These are phyloP conservation scores for Raphanus hybrid DNA, from an alignment of 441 rosid species.

Conservation along the genomic window DNA sequence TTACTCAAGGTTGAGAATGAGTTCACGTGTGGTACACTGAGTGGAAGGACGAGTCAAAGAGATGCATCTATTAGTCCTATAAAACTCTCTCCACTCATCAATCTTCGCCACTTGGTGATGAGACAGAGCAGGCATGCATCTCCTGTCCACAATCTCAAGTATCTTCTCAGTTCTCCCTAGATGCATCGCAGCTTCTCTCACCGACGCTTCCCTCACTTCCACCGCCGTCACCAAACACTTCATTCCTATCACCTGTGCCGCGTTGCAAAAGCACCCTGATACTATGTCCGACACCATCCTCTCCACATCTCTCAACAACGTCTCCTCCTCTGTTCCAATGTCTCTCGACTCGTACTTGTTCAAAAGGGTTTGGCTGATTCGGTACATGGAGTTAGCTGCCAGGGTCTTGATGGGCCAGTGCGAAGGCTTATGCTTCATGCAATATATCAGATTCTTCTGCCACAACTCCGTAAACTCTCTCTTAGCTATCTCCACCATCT, in stretches of 20 bases:
- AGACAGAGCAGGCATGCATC: conserved; percentile 46
- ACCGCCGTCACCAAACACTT: conserved; percentile 62
- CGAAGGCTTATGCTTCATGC: conserved; percentile 51
- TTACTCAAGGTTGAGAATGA: conserved; percentile 23
- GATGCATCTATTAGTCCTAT: conserved; percentile 8
- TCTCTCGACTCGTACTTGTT: conserved; percentile 42
- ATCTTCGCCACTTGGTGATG: conserved; percentile 53
- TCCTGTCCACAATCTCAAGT: conserved; percentile 54
- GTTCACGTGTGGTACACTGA: conserved; percentile 26
- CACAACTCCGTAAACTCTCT: conserved; percentile 49
- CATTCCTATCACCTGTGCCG: conserved; percentile 47
- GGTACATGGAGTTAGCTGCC: conserved; percentile 85
- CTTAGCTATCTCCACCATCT: conserved; percentile 59
- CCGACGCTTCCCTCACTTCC: conserved; percentile 62
- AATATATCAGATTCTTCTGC: conserved; percentile 36
- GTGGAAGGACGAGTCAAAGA: conserved; percentile 25
- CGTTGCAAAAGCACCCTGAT: conserved; percentile 78
- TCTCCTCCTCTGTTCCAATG: conserved; percentile 26
- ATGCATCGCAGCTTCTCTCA: conserved; percentile 59
- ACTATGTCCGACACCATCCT: conserved; percentile 38
- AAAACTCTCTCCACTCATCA: conserved; percentile 65
- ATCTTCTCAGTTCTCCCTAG: conserved; percentile 65
- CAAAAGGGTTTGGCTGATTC: conserved; percentile 70
- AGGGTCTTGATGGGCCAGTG: conserved; percentile 70
- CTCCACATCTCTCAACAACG: conserved; percentile 33